Base-by-base conservation (phyloP, 2,329 filamentous ascomycete genomes). In the Alternaria atra region DNA sequence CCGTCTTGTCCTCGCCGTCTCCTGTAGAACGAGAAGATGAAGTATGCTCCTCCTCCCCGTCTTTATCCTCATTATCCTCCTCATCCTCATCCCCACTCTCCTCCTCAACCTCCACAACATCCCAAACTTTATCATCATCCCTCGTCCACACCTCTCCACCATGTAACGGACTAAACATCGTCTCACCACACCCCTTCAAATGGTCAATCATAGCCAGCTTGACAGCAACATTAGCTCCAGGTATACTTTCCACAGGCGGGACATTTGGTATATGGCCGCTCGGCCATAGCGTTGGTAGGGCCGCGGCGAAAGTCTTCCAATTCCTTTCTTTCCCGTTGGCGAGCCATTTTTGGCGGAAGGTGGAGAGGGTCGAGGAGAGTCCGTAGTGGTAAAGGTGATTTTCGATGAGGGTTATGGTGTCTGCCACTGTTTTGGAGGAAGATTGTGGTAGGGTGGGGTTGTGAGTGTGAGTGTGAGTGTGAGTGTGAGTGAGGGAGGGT, bases 401-500 rank as follows among this genome's bases (percentile, higher is more conserved):
- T n/a, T 50, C 46, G 20, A 35, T 9, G 1, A 3, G 8, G 3
- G 30, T 1, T 2, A 8, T 37, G 5, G 46, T 35, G 5, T 25
- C 13, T 9, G 32, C 4, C 5, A 50, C 4, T 20, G 0, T 50
- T 5, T 0, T 5, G 8, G 20, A 23, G 9, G 46, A 25, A 2
- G 13, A 25, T 15, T 17, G 2, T 8, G n/a, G 44, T 0, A 12
- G 30, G 3, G 12, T 25, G 12, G 17, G 46, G n/a, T 23, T 8
- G 6, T 1, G 20, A 20, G 20, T 20, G 20, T 20, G 20, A 20
- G 20, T 8, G 6, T 1, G 20, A 20, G 20, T 20, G 20, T 20
- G 20, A 20, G 20, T 20, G 20, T 20, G 20, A 20, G 5, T 0
- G 10, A 1, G 0, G 5, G 17, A 13, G 9, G 20, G 0, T 2